Evolutionary conservation across 352 stramenopile genomes (phyloP), one percentile per base, ranked within the genome.

Genomic region (Pythium brachiatum): DNA sequence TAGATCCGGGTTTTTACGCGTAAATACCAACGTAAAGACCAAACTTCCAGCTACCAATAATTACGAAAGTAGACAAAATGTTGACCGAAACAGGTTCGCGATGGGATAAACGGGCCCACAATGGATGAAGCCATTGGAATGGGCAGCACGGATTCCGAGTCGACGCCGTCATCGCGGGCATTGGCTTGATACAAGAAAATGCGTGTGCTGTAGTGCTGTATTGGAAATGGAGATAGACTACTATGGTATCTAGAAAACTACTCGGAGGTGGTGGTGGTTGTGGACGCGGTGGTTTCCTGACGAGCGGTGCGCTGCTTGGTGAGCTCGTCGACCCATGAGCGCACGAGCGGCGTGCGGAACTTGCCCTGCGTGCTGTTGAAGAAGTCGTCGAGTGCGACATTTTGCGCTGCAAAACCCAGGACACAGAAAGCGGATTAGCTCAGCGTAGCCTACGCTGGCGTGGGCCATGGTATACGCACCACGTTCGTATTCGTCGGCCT

Each of bases 401-500:
- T 69, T 62, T 94, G 82, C 20, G 71, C 82, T 91, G 57, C 20
- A 57, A 26, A 2, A 61, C 13, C 25, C 23, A 57, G 8, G 31
- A 62, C 16, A 44, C 50, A 36, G 9, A 43, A 16, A 56, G 31
- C 21, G 13, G 26, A 31, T 2, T 7, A 60, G 7, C 39, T n/a
- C n/a, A n/a, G 21, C 15, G 18, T 36, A 53, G 18, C 4, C 7
- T 31, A 52, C 15, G 16, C 9, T 51, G 47, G 5, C 2, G 38
- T 44, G 9, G 6, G 8, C 7, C 7, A 34, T 13, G 50, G 23
- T 13, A 12, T 21, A 70, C 71, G 20, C 82, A 94, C 83, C 89
- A 32, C 73, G 73, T 58, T 98, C 93, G 69, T 98, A 98, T 51
- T 97, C 89, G 53, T 97, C 78, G 11, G 93, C 93, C 66, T 98